Evolutionary conservation across 2,329 filamentous ascomycete species (phyloP).

Genomic region (Microthyrium microscopicum): DNA sequence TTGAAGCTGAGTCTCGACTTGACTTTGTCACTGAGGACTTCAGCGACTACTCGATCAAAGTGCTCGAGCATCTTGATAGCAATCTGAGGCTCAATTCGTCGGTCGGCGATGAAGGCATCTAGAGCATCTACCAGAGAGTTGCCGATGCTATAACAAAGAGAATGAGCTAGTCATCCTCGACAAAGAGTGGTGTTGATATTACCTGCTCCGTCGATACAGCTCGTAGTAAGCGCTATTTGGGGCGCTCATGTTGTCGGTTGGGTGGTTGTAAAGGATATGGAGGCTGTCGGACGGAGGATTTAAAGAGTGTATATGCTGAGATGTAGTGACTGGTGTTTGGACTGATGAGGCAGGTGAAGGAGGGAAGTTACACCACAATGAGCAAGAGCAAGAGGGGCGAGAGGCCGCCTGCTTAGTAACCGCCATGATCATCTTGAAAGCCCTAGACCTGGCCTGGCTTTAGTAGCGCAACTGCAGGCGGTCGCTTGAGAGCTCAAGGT

Average conservation of each 20-base stretch:
- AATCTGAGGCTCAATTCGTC: slow-evolving; percentile 91
- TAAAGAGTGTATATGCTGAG: neutral
- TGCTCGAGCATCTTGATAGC: slow-evolving; percentile 96
- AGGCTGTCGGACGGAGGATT: neutral
- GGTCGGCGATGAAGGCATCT: slow-evolving; percentile 86
- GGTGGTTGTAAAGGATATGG: neutral
- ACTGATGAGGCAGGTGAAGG: neutral
- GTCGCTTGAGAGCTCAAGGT: neutral
- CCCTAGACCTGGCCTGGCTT: too few relatives aligned
- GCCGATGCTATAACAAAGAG: slow-evolving; percentile 52
- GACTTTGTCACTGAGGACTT: slow-evolving; percentile 81
- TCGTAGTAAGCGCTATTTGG: slow-evolving; percentile 58
- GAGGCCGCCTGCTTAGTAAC: too few relatives aligned
- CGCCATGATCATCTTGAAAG: too few relatives aligned
- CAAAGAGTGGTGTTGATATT: slow-evolving; percentile 19
- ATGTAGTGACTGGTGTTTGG: neutral
- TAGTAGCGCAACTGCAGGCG: too few relatives aligned
- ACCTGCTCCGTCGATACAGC: slow-evolving; percentile 97
- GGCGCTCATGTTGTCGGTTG: slow-evolving; percentile 13
- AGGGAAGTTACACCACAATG: neutral
- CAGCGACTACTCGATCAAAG: slow-evolving; percentile 86
- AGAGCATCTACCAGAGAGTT: slow-evolving; percentile 89
- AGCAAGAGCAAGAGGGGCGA: neutral
- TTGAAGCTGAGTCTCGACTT: slow-evolving; percentile 88
- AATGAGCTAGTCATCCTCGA: slow-evolving; percentile 7